Percentiles rank a stretch among this genome's conserved stretches.
Evolutionary conservation across 176 grass and related monocot genomes (phyloP).

Genomic region (Echinochloa phyllopogon): DNA sequence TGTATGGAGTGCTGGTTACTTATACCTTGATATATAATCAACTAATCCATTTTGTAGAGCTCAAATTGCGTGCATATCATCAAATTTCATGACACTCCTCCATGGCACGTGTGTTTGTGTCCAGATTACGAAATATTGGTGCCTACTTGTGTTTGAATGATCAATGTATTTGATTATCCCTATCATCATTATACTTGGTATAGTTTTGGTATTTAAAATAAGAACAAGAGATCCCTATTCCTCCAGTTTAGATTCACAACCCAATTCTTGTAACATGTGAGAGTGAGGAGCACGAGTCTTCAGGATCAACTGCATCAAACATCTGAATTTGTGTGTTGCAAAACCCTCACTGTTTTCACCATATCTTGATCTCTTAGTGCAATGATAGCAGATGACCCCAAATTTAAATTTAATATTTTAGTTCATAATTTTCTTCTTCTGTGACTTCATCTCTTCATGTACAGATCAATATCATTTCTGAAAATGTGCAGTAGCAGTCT

Average conservation of each 20-base stretch:
- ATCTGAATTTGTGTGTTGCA: not conserved
- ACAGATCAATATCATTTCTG: not conserved
- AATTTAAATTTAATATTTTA: not conserved
- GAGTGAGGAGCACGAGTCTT: not conserved
- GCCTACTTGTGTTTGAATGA: not conserved
- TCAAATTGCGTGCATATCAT: not conserved
- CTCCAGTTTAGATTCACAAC: conserved; percentile 16
- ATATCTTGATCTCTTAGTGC: not conserved
- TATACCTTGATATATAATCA: not conserved
- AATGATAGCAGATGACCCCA: not conserved
- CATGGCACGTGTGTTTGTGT: not conserved
- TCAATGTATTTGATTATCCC: not conserved
- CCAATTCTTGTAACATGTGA: not conserved
- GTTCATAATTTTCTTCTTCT: not conserved
- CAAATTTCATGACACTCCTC: not conserved
- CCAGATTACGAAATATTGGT: not conserved
- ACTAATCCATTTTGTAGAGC: not conserved
- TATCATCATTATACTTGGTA: not conserved
- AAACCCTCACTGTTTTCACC: not conserved
- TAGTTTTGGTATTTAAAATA: not conserved
- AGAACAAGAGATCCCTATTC: not conserved
- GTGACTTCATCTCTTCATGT: conserved; percentile 6
- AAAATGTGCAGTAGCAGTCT: not conserved
- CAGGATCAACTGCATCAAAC: not conserved
- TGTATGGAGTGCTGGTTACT: conserved; percentile 1